Evolutionary conservation across 2,329 filamentous ascomycete genomes (phyloP), one percentile per base, ranked within the genome.

Genomic region (Neoarthrinium moseri): DNA sequence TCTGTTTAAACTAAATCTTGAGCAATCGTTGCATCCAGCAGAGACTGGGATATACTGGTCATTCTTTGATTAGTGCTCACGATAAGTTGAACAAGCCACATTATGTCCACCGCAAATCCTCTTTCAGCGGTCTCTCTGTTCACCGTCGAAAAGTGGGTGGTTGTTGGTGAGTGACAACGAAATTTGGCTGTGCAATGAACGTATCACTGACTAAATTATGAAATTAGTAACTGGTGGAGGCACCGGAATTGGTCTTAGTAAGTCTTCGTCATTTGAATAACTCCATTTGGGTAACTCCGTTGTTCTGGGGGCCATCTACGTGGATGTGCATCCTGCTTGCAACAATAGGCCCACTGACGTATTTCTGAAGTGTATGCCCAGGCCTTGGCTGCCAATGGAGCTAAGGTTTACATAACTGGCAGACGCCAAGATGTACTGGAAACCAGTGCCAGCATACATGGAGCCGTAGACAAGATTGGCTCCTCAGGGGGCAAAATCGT

Each of bases 171-270:
- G 58, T 56, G n/a, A n/a, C 36, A 43, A 39, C 32, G 21, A 21
- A 33, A 2, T 8, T 43, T 45, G 38, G 35, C 36, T 51, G 29
- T 36, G 37, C 32, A 15, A 43, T 49, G 40, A 50, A 27, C 4
- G 5, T 6, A 29, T 29, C n/a, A 29, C 23, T 42, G 22, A 13
- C 13, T 38, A 12, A n/a, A n/a, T n/a, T 30, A 17, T 6, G 15
- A 8, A 24, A 10, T 15, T 84, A 1, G 63, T 84, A 35, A 83
- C 79, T 4, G 80, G 80, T 43, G 77, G 77, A 33, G 75, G 75
- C n/a, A 69, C 72, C 21, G 80, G 81, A 22, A 83, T 84, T 46
- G 81, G 81, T 3, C 63, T 84, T 17, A 23, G 35, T 21, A 83
- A 82, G 80, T 71, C n/a, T n/a, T n/a, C n/a, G n/a, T n/a, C n/a